Conservation (phyloP, 1,284 basidiomycete species). For the Rhodotorula sp. region DNA sequence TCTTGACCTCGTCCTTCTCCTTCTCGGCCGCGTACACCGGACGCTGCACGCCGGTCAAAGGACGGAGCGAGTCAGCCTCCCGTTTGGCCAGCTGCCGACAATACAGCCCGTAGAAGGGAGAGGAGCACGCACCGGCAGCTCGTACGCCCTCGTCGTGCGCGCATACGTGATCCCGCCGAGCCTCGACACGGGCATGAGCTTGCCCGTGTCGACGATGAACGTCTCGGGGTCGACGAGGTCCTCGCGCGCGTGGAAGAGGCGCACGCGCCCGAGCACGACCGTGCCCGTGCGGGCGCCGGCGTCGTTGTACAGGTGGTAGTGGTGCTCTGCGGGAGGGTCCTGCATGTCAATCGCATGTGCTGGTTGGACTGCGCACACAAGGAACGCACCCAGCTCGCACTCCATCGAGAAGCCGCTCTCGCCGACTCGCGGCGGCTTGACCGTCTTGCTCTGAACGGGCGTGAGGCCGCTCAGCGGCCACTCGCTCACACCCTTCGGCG, state of each 20-base stretch:
- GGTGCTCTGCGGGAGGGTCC: constrained; percentile 18
- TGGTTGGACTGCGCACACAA: not conserved
- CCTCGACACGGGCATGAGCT: constrained; percentile 64
- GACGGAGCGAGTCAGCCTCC: not conserved
- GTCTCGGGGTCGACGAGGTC: constrained; percentile 59
- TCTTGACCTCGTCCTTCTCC: constrained; percentile 48
- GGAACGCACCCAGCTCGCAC: constrained; percentile 61
- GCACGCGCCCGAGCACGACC: constrained; percentile 66
- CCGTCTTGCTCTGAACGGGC: constrained; percentile 61
- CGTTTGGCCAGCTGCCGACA: too few species aligned
- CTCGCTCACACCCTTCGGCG: constrained; percentile 66
- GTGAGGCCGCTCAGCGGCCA: constrained; percentile 74
- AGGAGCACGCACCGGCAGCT: constrained; percentile 16
- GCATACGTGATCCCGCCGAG: constrained; percentile 66
- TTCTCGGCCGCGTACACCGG: constrained; percentile 62
- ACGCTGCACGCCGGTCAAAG: constrained; percentile 41
- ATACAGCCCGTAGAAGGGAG: not conserved
- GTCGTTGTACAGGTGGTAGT: constrained; percentile 59
- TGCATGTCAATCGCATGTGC: not conserved
- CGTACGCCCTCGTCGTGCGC: constrained; percentile 37
- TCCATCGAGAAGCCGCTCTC: constrained; percentile 72
- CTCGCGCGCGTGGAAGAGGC: constrained; percentile 63
- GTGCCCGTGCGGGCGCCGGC: constrained; percentile 56
- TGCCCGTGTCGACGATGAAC: constrained; percentile 61
- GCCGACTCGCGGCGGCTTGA: constrained; percentile 66